Conservation (phyloP, 352 stramenopile species). For the Globisporangium barbulae region DNA sequence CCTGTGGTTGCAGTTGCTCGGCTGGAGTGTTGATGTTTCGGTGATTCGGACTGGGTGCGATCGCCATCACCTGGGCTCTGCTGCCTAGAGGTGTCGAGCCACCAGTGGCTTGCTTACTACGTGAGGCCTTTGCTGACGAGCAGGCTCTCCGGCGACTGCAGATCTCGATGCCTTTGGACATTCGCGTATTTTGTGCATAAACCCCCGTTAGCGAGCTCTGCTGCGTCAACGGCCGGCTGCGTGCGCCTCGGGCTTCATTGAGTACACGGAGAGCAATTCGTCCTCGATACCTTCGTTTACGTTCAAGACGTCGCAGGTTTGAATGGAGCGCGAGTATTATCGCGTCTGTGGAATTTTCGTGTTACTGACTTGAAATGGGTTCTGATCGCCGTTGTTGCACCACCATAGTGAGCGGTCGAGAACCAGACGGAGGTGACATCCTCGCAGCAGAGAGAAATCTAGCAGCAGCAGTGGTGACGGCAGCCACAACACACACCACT, state of each 20-base stretch:
- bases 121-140: background rate
- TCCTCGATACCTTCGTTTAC: conserved; percentile 60
- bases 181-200: conserved; percentile 15
- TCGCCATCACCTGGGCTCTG: background rate
- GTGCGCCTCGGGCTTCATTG: conserved; percentile 49
- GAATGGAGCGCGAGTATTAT: background rate
- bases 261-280: conserved; percentile 40
- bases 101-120: background rate
- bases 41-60: too few species aligned
- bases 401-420: conserved; percentile 13
- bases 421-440: conserved; percentile 1
- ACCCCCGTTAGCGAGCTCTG: conserved; percentile 20
- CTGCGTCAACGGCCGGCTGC: conserved; percentile 60
- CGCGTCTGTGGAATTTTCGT: background rate
- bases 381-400: background rate
- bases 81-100: background rate
- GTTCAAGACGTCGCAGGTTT: conserved; percentile 57
- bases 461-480: background rate
- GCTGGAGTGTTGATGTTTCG: too few species aligned
- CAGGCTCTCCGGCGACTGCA: conserved; percentile 5
- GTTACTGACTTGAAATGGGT: background rate
- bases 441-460: conserved; percentile 14
- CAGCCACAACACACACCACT: background rate
- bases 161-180: conserved; percentile 21
- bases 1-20: too few species aligned